phyloP scores from a whole-genome alignment of 345 rosid genomes.

The Populus ilicifolia region DNA sequence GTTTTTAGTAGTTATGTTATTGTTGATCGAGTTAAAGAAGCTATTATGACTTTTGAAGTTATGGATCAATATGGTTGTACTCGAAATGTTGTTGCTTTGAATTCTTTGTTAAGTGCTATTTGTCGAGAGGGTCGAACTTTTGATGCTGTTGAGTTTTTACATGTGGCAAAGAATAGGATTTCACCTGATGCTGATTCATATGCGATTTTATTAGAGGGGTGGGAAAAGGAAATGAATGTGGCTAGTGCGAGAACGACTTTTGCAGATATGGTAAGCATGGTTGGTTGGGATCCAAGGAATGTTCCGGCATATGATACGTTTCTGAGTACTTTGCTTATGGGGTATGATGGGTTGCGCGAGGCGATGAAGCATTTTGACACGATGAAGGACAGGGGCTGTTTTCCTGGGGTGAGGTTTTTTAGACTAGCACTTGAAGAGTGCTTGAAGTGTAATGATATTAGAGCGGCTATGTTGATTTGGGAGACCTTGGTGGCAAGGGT shows the following conservation, averaged over 20 bases:
- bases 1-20: constrained; percentile 53
- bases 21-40: constrained; percentile 36
- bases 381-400: constrained; percentile 36
- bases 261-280: constrained; percentile 39
- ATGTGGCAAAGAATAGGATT: constrained; percentile 31
- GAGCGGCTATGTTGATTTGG: constrained; percentile 44
- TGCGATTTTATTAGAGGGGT: constrained; percentile 58
- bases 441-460: constrained; percentile 27
- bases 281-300: constrained; percentile 57
- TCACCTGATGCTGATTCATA: constrained; percentile 48
- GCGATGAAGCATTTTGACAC: constrained; percentile 27
- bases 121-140: constrained; percentile 47
- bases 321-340: constrained; percentile 43
- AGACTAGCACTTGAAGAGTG: constrained; percentile 33
- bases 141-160: constrained; percentile 41
- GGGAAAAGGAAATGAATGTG: constrained; percentile 52
- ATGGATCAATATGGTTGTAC: constrained; percentile 48
- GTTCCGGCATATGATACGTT: constrained; percentile 50
- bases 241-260: constrained; percentile 32
- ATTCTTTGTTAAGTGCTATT: constrained; percentile 59
- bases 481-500: constrained; percentile 34
- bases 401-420: constrained; percentile 46
- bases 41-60: constrained; percentile 48
- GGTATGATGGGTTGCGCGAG: constrained; percentile 39
- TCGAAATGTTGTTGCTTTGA: constrained; percentile 44